Conservation (phyloP, 805 yeast species). For the Kuraishia ogatae region DNA sequence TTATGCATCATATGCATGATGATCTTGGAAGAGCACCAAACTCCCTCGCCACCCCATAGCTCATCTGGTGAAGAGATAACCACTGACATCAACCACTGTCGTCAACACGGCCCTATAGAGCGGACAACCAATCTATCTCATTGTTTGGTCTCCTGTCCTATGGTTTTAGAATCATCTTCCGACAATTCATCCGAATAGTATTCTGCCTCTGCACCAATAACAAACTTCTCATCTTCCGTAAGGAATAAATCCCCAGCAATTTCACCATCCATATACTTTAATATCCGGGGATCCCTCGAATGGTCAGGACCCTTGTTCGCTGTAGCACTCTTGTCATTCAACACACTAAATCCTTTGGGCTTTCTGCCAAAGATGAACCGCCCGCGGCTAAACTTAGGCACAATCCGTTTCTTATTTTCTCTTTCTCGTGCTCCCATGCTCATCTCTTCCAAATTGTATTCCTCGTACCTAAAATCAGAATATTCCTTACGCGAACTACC, state of each 20-base stretch:
- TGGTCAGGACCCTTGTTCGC: background rate
- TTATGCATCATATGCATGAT: too few relatives aligned
- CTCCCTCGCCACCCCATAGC: too few relatives aligned
- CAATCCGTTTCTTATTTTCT: too few relatives aligned
- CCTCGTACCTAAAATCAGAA: background rate
- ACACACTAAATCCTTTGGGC: background rate
- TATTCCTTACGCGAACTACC: background rate
- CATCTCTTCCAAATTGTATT: background rate
- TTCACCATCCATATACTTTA: slow-evolving; percentile 3
- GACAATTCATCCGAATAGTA: background rate
- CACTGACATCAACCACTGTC: too few relatives aligned
- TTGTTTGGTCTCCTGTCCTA: background rate
- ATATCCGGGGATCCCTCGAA: slow-evolving; percentile 4
- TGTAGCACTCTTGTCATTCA: too few relatives aligned
- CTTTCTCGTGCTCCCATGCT: background rate
- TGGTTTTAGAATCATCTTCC: background rate
- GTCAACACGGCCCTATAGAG: too few relatives aligned
- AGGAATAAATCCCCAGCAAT: slow-evolving; percentile 8
- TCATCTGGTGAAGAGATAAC: too few relatives aligned
- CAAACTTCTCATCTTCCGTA: slow-evolving; percentile 9
- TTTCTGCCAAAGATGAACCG: background rate
- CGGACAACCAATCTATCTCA: background rate
- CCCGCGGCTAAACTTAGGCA: background rate
- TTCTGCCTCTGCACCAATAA: background rate
- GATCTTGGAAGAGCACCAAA: too few relatives aligned